These are phyloP conservation scores for Phytophthora cryptogea DNA, from an alignment of 352 stramenopile species.

Conservation along the genomic window DNA sequence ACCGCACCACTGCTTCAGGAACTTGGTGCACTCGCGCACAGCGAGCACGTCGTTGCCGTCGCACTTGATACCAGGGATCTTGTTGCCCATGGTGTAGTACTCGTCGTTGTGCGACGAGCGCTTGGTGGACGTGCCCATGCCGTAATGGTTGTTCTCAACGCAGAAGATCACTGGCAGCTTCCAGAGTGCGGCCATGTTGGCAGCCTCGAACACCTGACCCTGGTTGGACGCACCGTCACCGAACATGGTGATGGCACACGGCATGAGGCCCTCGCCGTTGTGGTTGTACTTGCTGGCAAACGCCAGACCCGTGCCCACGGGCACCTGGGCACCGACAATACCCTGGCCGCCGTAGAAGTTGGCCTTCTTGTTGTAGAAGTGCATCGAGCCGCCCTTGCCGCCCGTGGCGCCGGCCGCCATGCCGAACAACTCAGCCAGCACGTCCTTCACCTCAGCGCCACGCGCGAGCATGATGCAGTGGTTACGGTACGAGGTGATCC, in stretches of 20 bases:
- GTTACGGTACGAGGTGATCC: slow-evolving; percentile 99
- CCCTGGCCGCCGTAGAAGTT: slow-evolving; percentile 99
- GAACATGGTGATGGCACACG: slow-evolving; percentile 97
- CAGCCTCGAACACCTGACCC: slow-evolving; percentile 97
- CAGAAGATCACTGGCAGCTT: slow-evolving; percentile 99
- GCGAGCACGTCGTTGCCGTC: slow-evolving; percentile 99
- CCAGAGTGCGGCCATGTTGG: slow-evolving; percentile 99
- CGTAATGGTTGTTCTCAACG: slow-evolving; percentile 99
- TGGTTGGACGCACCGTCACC: slow-evolving; percentile 99
- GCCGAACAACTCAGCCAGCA: slow-evolving; percentile 98
- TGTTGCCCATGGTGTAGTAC: slow-evolving; percentile 99
- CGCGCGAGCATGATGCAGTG: slow-evolving; percentile 97
- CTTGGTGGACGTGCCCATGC: slow-evolving; percentile 99
- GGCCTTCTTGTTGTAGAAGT: slow-evolving; percentile 99
- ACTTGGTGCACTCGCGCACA: slow-evolving; percentile 96
- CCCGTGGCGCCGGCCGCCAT: slow-evolving; percentile 87
- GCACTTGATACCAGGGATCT: slow-evolving; percentile 99
- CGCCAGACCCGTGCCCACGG: slow-evolving; percentile 96
- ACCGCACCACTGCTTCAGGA: slow-evolving; percentile 96
- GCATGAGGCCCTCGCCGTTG: slow-evolving; percentile 89
- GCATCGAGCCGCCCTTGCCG: slow-evolving; percentile 99
- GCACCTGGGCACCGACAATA: slow-evolving; percentile 99
- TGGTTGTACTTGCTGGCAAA: slow-evolving; percentile 99
- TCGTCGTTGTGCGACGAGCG: slow-evolving; percentile 97
- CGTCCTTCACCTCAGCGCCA: slow-evolving; percentile 92